Percentiles rank a stretch among this genome's conserved stretches.
Evolutionary conservation across 2,329 filamentous ascomycete species (phyloP).

Genomic region (Onygenales sp.): DNA sequence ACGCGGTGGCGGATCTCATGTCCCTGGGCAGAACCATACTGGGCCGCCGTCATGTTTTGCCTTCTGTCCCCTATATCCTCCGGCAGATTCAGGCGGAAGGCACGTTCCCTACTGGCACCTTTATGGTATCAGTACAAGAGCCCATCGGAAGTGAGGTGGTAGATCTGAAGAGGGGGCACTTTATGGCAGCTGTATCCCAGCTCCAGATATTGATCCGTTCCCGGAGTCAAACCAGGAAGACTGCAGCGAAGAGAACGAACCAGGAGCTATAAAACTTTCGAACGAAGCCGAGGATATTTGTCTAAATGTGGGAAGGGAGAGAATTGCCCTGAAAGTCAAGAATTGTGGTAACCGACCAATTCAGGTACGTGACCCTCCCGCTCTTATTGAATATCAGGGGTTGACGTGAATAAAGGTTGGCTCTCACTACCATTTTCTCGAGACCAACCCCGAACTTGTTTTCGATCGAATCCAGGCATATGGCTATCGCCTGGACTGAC

Average conservation of each 20-base stretch:
- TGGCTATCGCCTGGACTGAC: constrained; percentile 78
- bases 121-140: constrained; percentile 88
- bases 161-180: constrained; percentile 73
- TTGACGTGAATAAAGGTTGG: constrained; percentile 47
- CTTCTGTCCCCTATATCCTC: constrained; percentile 68
- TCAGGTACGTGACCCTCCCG: constrained; percentile 48
- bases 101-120: constrained; percentile 82
- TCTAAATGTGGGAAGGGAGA: constrained; percentile 64
- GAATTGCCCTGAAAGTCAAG: constrained; percentile 66
- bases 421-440: constrained; percentile 92
- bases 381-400: background rate
- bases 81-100: constrained; percentile 87
- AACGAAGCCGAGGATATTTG: constrained; percentile 50
- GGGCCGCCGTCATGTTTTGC: constrained; percentile 81
- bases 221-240: constrained; percentile 53
- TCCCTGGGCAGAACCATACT: constrained; percentile 82
- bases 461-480: constrained; percentile 80
- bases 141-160: constrained; percentile 81
- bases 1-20: constrained; percentile 91
- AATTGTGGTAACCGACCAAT: constrained; percentile 84
- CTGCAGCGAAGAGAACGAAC: constrained; percentile 59
- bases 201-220: constrained; percentile 62
- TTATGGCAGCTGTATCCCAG: constrained; percentile 82
- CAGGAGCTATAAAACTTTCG: constrained; percentile 68
- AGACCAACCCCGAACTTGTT: constrained; percentile 80